Base-by-base conservation (phyloP, 164 flowering plant genomes). In the Liriodendron chinense region DNA sequence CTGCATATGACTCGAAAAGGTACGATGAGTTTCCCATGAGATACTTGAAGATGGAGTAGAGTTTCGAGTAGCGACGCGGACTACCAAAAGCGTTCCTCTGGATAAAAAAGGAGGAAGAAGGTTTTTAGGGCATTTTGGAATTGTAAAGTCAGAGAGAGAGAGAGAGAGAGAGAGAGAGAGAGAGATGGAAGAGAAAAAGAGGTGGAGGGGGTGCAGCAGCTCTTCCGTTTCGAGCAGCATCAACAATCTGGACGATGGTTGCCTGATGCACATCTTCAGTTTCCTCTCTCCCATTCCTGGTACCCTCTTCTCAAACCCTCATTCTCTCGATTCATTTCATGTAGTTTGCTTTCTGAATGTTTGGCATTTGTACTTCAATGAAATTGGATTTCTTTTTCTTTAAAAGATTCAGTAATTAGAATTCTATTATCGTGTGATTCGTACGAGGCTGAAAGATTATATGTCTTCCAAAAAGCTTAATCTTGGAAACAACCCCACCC, bases 251-350 rank as follows among this genome's bases (percentile, higher is more conserved):
- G 98, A 94, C 65, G 98, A 94, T 76, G 98, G 98, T 47, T 91
- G 94, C 78, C 90, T 94, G 16, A 94, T 94, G 98, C 97, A 90
- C 76, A 89, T 94, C 79, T 87, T 92, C 83, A 91, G 96, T 84
- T 90, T 92, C 82, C 84, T 94, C 28, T 79, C 90, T 26, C 97
- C 97, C 0, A 87, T 90, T 66, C 97, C 98, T 82, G 97, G 97
- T 91, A n/a, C 12, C 26, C 28, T 72, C 28, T 72, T 9, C 53
- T 23, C 22, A 64, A 64, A 22, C 26, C 67, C 16, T 22, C 22
- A 10, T 23, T 61, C 24, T 64, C 34, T 64, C 24, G 22, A 22
- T 23, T 23, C 2, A 24, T 22, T 64, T 64, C 13, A 21, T 12
- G 1, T 62, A n/a, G 6, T n/a, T 61, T 61, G 9, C n/a, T 16